A percentile compares a stretch with the other conserved stretches of the same genome.
These are phyloP conservation scores for Anastatica hierochuntica DNA, from an alignment of 345 rosid species.

Conservation along the genomic window DNA sequence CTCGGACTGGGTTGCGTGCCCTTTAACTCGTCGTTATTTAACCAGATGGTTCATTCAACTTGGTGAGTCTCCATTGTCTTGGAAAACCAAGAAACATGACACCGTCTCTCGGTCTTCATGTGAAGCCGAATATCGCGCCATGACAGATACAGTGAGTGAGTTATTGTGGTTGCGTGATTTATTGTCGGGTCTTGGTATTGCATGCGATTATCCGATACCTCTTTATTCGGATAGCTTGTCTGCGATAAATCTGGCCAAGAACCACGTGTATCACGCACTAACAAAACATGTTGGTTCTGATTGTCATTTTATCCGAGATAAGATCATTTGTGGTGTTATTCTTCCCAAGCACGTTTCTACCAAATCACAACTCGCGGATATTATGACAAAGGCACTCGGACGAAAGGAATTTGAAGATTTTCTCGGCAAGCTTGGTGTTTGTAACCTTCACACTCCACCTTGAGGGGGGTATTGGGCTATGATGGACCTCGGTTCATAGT, in stretches of 20 bases:
- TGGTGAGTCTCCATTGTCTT: background rate
- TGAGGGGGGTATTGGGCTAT: too few relatives aligned
- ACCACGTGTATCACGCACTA: background rate
- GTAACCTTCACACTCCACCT: too few relatives aligned
- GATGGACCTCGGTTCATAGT: too few relatives aligned
- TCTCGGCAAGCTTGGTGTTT: too few relatives aligned
- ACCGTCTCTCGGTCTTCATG: background rate
- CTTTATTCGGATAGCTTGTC: background rate
- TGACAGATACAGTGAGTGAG: background rate
- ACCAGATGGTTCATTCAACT: background rate
- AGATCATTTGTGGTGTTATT: too few relatives aligned
- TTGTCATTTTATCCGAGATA: too few relatives aligned
- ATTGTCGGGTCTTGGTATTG: too few relatives aligned
- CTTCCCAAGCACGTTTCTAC: too few relatives aligned
- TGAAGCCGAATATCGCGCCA: conserved; percentile 1
- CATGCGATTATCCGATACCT: background rate
- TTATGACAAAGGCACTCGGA: too few relatives aligned
- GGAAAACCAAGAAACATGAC: background rate
- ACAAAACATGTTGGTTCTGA: background rate
- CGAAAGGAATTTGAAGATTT: too few relatives aligned
- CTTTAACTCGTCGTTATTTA: background rate
- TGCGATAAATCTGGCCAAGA: background rate
- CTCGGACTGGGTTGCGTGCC: conserved; percentile 6
- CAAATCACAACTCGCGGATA: too few relatives aligned
- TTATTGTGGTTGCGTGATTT: background rate